Base-by-base conservation (phyloP, 2,329 filamentous ascomycete genomes). In the Annulohypoxylon truncatum region DNA sequence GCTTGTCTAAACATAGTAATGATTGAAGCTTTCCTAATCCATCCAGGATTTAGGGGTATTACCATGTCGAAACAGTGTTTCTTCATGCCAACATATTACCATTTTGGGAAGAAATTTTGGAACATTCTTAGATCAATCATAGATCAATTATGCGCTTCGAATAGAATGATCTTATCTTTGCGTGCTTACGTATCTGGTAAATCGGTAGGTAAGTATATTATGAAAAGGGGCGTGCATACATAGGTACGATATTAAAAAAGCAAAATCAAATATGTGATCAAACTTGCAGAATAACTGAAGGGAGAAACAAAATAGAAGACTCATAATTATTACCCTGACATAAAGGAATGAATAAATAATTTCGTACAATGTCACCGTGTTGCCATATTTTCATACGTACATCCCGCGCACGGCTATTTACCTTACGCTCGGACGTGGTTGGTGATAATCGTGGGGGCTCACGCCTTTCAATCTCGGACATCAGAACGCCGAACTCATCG, bases 1-100 rank as follows among this genome's bases (percentile, higher is more conserved):
- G 28, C 31, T 18, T 52, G 26, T 59, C 35, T 59, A 50, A 59
- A 59, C 31, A 52, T 52, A 44, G 56, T 59, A 59, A 40, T 51
- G 15, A 51, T 48, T 40, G 20, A 50, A 58, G 22, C n/a, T 9
- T 48, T 24, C 28, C 29, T 35, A 29, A 13, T 40, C 29, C 20
- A 35, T 40, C 28, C 10, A 1, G 13, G 20, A 26, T n/a, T n/a
- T 26, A 26, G 42, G 42, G 42, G 22, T 7, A 42, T 12, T 42
- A 10, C 38, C 8, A 18, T 2, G 18, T 42, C 2, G 15, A 42
- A 42, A 42, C 7, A 42, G 13, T 22, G 18, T 42, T 24, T 46
- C n/a, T 48, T 24, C 10, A 3, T 26, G 24, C 24, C n/a, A 28
- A 29, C 40, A 26, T 5, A 12, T 20, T 42, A 12, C 42, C 5